Base-by-base conservation (phyloP, 164 flowering plant genomes). In the Nymphaea thermarum region DNA sequence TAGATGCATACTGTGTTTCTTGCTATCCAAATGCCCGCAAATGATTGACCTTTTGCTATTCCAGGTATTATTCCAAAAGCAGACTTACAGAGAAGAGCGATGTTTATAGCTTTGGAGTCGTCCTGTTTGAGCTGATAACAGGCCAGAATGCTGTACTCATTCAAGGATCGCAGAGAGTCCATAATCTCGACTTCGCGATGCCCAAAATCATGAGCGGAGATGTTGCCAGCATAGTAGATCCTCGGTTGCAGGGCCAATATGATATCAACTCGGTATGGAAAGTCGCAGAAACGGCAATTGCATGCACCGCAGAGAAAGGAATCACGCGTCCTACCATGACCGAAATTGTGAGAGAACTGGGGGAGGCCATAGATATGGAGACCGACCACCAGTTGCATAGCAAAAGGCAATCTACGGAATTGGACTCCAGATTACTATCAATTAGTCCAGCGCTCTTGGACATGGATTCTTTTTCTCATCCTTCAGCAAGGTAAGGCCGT, bases 201-300 rank as follows among this genome's bases (percentile, higher is more conserved):
- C 44, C 65, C 2, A 51, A 65, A 47, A n/a, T 78, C 63, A 43
- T 44, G 5, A 66, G 43, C 14, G 80, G 81, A 5, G 77, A 76
- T 43, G 62, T 83, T 4, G 43, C 16, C 15, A 65, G 57, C 42
- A 67, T 83, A 0, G 67, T 83, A 4, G 86, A 80, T 67, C 68
- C 78, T 36, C 70, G 76, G 51, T 64, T 82, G 55, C 43, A 70
- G 36, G 78, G 76, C 51, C 60, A 73, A 12, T 80, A 44, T 25
- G 68, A 71, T 8, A 65, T 60, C 1, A 71, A 70, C 44, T 75
- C 78, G 2, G 75, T 55, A 3, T 68, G 77, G 78, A 80, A 76
- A 67, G 70, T 67, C n/a, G 66, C 76, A 5, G 84, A 74, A 65
- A 60, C 75, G 6, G 86, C 81, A 45, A 75, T 77, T 78, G 62